Evolutionary conservation across 2,329 filamentous ascomycete species (phyloP).

Genomic region (Colletotrichum horii): DNA sequence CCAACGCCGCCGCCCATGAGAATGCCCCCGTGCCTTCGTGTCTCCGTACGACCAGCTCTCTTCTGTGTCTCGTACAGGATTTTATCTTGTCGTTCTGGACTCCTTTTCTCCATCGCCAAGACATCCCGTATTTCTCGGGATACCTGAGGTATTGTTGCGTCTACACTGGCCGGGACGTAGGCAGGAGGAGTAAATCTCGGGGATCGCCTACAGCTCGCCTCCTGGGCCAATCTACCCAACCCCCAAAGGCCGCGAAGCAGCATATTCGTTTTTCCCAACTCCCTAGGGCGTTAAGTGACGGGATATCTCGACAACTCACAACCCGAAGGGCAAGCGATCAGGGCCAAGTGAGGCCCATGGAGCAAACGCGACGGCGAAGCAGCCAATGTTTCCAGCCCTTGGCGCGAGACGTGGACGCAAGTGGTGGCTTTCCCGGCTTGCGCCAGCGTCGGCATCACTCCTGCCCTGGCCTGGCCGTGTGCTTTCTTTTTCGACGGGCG

Average conservation of each 20-base stretch:
- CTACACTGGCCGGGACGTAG: neutral
- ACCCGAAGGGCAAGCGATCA: neutral
- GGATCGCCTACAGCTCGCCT: neutral
- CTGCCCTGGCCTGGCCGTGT: neutral
- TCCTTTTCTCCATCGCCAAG: neutral
- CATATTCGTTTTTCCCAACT: neutral
- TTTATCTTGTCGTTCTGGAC: neutral
- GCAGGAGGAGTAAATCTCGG: neutral
- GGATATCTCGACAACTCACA: neutral
- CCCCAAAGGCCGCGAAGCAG: neutral
- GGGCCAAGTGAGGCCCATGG: neutral
- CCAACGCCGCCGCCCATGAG: neutral
- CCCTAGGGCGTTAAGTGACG: neutral
- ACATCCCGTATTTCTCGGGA: neutral
- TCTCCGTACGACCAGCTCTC: neutral
- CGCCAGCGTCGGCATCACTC: slow-evolving; percentile 1
- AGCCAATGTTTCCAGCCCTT: neutral
- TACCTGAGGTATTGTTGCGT: neutral
- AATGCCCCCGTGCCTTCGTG: neutral
- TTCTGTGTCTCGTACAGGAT: neutral
- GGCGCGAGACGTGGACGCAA: neutral
- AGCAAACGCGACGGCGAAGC: neutral
- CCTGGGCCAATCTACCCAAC: neutral
- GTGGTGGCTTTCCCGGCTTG: slow-evolving; percentile 5
- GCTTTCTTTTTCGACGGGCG: slow-evolving; percentile 12